A percentile compares a stretch with the other conserved stretches of the same genome.
These are phyloP conservation scores for Alternaria infectoria DNA, from an alignment of 2,329 filamentous ascomycete species.

Conservation along the genomic window DNA sequence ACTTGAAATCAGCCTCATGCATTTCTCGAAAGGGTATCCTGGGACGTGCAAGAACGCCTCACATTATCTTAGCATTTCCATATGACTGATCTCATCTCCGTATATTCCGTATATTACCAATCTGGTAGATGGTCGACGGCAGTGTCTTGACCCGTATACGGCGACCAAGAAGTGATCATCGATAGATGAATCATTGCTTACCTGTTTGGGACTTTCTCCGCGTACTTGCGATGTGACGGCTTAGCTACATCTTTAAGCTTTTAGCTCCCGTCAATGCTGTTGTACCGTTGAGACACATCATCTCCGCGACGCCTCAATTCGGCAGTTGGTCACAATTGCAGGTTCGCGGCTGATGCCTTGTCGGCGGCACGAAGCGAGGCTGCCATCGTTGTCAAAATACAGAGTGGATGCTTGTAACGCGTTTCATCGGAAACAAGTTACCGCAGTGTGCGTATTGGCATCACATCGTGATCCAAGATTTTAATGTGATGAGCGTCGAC, in stretches of 20 bases:
- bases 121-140: not conserved
- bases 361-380: not conserved
- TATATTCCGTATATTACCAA: not conserved
- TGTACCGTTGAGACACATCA: not conserved
- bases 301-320: not conserved
- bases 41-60: not conserved
- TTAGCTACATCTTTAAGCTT: not conserved
- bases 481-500: not conserved
- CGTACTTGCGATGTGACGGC: not conserved
- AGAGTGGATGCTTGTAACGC: not conserved
- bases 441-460: not conserved
- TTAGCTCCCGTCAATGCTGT: not conserved
- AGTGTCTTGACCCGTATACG: not conserved
- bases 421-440: constrained; percentile 9
- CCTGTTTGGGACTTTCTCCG: not conserved
- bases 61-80: not conserved
- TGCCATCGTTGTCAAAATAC: not conserved
- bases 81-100: not conserved
- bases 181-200: not conserved
- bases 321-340: constrained; percentile 7
- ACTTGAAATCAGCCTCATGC: not conserved
- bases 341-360: constrained; percentile 1
- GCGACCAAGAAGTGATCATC: not conserved
- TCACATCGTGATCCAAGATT: not conserved
- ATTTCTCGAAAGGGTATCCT: not conserved